These are phyloP conservation scores for Nannochloropsis salina DNA, from an alignment of 108 stramenopile genomes.

Conservation along the genomic window DNA sequence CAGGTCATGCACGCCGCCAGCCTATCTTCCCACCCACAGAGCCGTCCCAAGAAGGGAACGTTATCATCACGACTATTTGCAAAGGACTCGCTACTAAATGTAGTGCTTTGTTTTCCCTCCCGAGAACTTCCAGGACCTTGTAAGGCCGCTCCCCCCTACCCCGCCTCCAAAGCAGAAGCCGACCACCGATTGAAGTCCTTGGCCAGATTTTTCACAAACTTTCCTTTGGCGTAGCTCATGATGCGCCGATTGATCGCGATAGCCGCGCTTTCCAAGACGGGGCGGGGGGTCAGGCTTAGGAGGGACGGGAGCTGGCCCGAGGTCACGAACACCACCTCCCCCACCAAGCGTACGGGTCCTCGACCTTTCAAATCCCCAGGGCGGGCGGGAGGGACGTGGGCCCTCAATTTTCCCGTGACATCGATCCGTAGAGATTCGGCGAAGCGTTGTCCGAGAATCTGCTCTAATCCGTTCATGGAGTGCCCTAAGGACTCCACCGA, in stretches of 20 bases:
- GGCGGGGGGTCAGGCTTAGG: not conserved
- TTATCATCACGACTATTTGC: too few relatives aligned
- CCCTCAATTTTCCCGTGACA: not conserved
- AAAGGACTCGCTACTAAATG: too few relatives aligned
- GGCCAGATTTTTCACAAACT: not conserved
- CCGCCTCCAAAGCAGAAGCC: not conserved
- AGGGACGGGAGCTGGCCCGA: not conserved
- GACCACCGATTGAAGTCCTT: not conserved
- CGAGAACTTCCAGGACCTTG: too few relatives aligned
- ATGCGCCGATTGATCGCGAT: not conserved
- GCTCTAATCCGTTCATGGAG: conserved; percentile 10
- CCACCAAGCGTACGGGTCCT: not conserved
- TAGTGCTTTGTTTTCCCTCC: too few relatives aligned
- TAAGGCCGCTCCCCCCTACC: not conserved
- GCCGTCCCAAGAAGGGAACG: too few relatives aligned
- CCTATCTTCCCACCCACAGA: too few relatives aligned
- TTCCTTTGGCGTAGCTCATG: not conserved
- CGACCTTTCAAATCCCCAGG: not conserved
- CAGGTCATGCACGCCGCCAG: too few relatives aligned
- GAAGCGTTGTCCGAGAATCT: conserved; percentile 10
- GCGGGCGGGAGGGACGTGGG: not conserved
- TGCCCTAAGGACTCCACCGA: not conserved
- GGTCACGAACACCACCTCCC: conserved; percentile 4
- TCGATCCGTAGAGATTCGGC: not conserved
- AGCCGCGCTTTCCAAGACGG: not conserved